Conservation (phyloP, 345 rosid species). For the Arabidopsis suecica region DNA sequence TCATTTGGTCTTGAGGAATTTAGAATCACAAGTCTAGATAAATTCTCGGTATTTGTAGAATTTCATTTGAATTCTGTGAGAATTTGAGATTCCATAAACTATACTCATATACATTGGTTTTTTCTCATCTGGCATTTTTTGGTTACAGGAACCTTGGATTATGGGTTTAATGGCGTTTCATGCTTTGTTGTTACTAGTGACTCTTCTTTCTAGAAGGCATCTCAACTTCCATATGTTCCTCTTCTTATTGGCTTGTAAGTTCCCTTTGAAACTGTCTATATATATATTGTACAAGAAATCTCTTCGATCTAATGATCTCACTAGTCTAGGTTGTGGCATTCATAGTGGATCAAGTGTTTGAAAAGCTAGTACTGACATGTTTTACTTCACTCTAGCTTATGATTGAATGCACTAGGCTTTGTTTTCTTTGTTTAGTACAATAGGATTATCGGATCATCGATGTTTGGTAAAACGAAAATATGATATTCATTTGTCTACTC, state of each 20-base stretch:
- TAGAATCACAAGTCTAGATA: background rate
- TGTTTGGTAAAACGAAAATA: background rate
- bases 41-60: background rate
- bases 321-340: background rate
- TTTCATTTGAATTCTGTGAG: background rate
- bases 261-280: background rate
- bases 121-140: background rate
- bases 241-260: constrained; percentile 82
- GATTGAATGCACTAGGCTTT: background rate
- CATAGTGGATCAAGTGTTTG: background rate
- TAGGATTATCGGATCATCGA: background rate
- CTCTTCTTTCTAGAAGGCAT: constrained; percentile 64
- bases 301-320: background rate
- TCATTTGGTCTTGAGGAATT: background rate
- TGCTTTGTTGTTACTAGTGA: constrained; percentile 56
- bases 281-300: background rate
- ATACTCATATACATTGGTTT: background rate
- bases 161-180: constrained; percentile 71
- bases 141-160: constrained; percentile 83
- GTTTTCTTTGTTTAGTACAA: background rate
- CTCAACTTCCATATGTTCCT: constrained; percentile 84
- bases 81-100: background rate
- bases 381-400: background rate
- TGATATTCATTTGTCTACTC: background rate
- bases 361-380: background rate